These are phyloP conservation scores for Aspergillus ellipticus DNA, from an alignment of 495 filamentous ascomycete genomes.

Conservation along the genomic window DNA sequence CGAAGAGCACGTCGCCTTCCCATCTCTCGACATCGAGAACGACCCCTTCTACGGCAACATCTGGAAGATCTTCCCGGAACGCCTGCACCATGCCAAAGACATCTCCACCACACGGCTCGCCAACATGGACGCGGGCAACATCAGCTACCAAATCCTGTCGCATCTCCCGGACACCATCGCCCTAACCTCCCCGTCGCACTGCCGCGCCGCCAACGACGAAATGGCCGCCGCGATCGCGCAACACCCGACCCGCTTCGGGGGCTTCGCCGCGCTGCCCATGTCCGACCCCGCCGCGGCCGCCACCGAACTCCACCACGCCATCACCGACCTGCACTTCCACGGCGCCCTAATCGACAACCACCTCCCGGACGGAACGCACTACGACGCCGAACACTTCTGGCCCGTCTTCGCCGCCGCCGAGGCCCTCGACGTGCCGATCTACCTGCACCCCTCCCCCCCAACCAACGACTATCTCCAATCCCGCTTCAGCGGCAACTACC, in stretches of 20 bases:
- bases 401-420: slow-evolving; percentile 46
- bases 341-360: slow-evolving; percentile 58
- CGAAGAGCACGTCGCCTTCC: slow-evolving; percentile 52
- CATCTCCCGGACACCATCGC: slow-evolving; percentile 40
- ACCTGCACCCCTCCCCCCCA: slow-evolving; percentile 53
- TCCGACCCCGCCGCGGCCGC: slow-evolving; percentile 40
- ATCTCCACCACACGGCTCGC: slow-evolving; percentile 41
- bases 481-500: slow-evolving; percentile 22
- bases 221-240: slow-evolving; percentile 44
- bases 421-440: slow-evolving; percentile 53
- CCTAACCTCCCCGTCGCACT: slow-evolving; percentile 22
- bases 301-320: slow-evolving; percentile 44
- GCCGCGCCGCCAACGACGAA: slow-evolving; percentile 48
- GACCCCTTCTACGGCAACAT: slow-evolving; percentile 14
- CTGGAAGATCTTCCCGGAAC: slow-evolving; percentile 13
- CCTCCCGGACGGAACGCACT: slow-evolving; percentile 39
- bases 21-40: slow-evolving; percentile 29
- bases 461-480: slow-evolving; percentile 21
- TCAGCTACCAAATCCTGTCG: slow-evolving; percentile 56
- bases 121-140: slow-evolving; percentile 47
- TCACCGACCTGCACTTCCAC: slow-evolving; percentile 46
- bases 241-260: slow-evolving; percentile 46
- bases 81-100: slow-evolving; percentile 31
- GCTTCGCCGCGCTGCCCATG: slow-evolving; percentile 54
- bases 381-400: slow-evolving; percentile 42